phyloP scores from a whole-genome alignment of 2,329 filamentous ascomycete species.

The Trichoderma pleuroti region DNA sequence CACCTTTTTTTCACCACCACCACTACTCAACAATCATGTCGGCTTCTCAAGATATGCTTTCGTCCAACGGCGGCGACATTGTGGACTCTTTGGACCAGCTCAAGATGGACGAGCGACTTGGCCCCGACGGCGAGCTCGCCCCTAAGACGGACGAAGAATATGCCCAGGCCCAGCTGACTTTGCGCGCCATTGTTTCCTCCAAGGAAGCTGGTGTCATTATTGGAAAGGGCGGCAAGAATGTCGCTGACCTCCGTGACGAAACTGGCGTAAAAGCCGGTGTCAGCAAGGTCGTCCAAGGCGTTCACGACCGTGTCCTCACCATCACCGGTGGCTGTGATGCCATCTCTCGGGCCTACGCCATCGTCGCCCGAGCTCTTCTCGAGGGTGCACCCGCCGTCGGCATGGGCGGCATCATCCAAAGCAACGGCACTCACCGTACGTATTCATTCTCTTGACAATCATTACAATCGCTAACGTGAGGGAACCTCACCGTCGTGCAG shows the following conservation, averaged over 20 bases:
- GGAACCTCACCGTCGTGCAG: conserved; percentile 47
- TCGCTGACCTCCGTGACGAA: conserved; percentile 93
- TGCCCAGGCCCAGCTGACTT: conserved; percentile 83
- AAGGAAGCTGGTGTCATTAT: conserved; percentile 99
- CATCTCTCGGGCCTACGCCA: conserved; percentile 86
- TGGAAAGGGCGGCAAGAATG: conserved; percentile 97
- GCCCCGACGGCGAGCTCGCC: conserved; percentile 70
- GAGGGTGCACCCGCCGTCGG: conserved; percentile 93
- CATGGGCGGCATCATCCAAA: conserved; percentile 87
- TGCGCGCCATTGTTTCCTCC: conserved; percentile 96
- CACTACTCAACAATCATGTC: conserved; percentile 50
- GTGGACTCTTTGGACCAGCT: conserved; percentile 61
- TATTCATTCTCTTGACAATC: conserved; percentile 5
- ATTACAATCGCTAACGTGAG: neutral
- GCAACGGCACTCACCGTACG: conserved; percentile 88
- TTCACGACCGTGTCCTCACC: conserved; percentile 94
- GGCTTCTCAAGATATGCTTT: conserved; percentile 53
- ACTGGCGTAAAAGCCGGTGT: conserved; percentile 97
- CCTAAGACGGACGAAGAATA: conserved; percentile 98
- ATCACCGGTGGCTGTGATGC: conserved; percentile 87
- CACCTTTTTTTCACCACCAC: neutral
- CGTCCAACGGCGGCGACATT: conserved; percentile 59
- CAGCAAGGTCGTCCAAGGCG: conserved; percentile 96
- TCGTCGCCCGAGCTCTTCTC: conserved; percentile 85
- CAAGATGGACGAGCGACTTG: conserved; percentile 63